Conservation (phyloP, 2,329 filamentous ascomycete genomes). For the Colletotrichum endophyticum region DNA sequence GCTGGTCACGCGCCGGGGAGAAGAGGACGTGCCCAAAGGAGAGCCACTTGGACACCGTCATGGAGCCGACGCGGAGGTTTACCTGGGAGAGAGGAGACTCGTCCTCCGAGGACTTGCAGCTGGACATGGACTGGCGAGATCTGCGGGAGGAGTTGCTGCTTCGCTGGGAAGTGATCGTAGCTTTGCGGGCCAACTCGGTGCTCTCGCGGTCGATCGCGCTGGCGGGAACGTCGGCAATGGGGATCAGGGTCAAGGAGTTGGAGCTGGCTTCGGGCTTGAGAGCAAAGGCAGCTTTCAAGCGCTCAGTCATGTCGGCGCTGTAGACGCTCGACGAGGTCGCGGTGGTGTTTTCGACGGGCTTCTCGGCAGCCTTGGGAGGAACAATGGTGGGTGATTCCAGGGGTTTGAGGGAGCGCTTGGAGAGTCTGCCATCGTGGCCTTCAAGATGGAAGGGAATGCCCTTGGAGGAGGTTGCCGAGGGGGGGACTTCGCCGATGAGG, state of each 20-base stretch:
- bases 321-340: conserved; percentile 54
- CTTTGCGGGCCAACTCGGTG: conserved; percentile 15
- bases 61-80: conserved; percentile 78
- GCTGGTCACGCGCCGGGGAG: conserved; percentile 77
- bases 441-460: conserved; percentile 63
- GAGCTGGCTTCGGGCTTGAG: conserved; percentile 40
- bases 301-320: conserved; percentile 60
- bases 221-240: conserved; percentile 41
- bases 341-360: conserved; percentile 19
- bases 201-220: conserved; percentile 30
- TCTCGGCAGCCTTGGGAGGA: background rate
- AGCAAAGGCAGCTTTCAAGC: conserved; percentile 53
- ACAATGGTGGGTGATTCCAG: conserved; percentile 55
- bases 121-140: conserved; percentile 46
- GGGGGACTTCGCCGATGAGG: conserved; percentile 70
- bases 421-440: conserved; percentile 43
- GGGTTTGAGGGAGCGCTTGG: conserved; percentile 36
- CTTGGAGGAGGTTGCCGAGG: conserved; percentile 61
- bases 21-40: conserved; percentile 85
- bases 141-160: conserved; percentile 36
- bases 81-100: conserved; percentile 72
- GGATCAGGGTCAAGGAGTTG: conserved; percentile 48
- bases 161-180: conserved; percentile 24
- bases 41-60: conserved; percentile 88
- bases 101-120: conserved; percentile 56